These are phyloP conservation scores for Malus sieversii DNA, from an alignment of 306 rosid species.

Conservation along the genomic window DNA sequence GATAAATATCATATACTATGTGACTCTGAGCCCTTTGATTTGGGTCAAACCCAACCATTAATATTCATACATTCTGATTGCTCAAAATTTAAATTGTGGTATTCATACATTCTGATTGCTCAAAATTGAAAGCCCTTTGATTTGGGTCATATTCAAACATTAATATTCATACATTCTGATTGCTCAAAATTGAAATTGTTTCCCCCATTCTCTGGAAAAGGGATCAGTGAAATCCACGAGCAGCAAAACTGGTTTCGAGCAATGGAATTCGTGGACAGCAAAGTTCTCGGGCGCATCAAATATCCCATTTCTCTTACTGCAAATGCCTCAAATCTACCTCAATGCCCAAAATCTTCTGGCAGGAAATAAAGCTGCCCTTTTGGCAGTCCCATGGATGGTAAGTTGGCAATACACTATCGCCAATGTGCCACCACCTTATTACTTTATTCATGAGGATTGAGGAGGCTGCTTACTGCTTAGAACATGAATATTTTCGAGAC, in stretches of 20 bases:
- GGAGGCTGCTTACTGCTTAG: not conserved
- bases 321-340: conserved; percentile 79
- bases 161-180: not conserved
- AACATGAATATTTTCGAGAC: not conserved
- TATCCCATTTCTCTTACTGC: conserved; percentile 71
- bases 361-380: conserved; percentile 61
- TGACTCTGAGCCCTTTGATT: too few species aligned
- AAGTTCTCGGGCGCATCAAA: conserved; percentile 79
- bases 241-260: conserved; percentile 35
- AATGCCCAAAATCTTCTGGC: conserved; percentile 67
- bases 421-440: not conserved
- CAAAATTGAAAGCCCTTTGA: not conserved
- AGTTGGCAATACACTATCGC: not conserved
- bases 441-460: not conserved
- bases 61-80: too few species aligned
- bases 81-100: too few species aligned
- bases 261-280: conserved; percentile 78
- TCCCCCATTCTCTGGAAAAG: conserved; percentile 22
- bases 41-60: too few species aligned
- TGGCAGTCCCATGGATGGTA: conserved; percentile 86
- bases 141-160: not conserved
- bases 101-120: too few species aligned
- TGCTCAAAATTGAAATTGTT: not conserved
- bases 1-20: not conserved
- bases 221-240: conserved; percentile 34